Base-by-base conservation (phyloP, 148 eudicot species). In the Limonium bicolor region DNA sequence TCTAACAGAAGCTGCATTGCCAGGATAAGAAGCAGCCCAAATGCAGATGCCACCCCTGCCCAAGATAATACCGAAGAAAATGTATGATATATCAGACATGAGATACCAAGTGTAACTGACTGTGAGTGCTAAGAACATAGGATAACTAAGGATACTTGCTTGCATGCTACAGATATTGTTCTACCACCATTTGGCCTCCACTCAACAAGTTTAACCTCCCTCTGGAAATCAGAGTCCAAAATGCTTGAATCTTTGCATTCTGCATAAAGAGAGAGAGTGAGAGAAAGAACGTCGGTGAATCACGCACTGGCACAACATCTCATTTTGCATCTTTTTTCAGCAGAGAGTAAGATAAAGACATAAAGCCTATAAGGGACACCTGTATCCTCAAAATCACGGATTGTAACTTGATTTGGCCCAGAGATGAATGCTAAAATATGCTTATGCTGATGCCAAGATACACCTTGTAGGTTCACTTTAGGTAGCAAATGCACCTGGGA, bases 181-280 rank as follows among this genome's bases (percentile, higher is more conserved):
- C 65, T 81, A 54, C 99, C 99, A 16, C 90, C 82, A 70, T 92
- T 85, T 39, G 99, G 99, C 78, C 99, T 70, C 99, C 95, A 92
- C 37, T 82, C 95, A 46, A 85, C 68, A 63, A 71, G 71, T 50
- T 78, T 85, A 57, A 76, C 78, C 42, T 74, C 86, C 57, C 72
- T 74, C 53, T 81, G 99, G 31, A 68, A 73, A 26, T 85, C 99
- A 46, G 78, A 65, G 16, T 64, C 67, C 71, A 92, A 67, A 37
- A 76, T 68, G 50, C 85, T 81, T 27, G 88, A 72, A 14, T 79
- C 73, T 65, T 81, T 85, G 34, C 80, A 78, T 50, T 85, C 94
- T 78, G 7, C 5, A 43, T 44, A 47, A 23, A 34, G 16, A 41
- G 27, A 41, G 44, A 32, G 30, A n/a, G n/a, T n/a, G n/a, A n/a